Evolutionary conservation across 2,329 filamentous ascomycete genomes (phyloP).

Genomic region (Catunica adiposa): DNA sequence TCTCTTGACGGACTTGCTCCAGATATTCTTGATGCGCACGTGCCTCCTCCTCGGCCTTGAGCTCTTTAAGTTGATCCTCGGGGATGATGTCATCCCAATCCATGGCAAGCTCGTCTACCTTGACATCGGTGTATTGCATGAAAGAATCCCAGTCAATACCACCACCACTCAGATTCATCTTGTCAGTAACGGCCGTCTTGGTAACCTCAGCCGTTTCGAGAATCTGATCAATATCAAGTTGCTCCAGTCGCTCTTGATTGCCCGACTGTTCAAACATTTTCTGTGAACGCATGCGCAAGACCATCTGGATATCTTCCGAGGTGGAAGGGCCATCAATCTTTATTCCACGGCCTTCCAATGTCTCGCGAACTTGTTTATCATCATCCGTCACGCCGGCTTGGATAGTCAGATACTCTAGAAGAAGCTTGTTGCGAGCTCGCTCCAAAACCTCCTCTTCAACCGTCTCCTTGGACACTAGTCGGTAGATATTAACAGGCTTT

Average conservation of each 20-base stretch:
- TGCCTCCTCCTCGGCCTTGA: conserved; percentile 78
- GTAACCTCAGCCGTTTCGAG: conserved; percentile 94
- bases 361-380: conserved; percentile 58
- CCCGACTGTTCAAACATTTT: conserved; percentile 97
- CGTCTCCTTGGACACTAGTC: conserved; percentile 92
- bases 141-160: conserved; percentile 79
- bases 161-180: conserved; percentile 80
- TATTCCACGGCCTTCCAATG: conserved; percentile 62
- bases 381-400: conserved; percentile 94
- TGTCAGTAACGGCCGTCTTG: conserved; percentile 86
- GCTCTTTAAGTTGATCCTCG: conserved; percentile 72
- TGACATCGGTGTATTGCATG: conserved; percentile 94
- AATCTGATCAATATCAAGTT: conserved; percentile 93
- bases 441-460: conserved; percentile 97
- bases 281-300: conserved; percentile 93
- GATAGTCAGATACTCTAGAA: conserved; percentile 94
- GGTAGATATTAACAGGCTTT: conserved; percentile 87
- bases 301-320: conserved; percentile 86
- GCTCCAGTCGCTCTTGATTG: conserved; percentile 91
- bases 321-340: conserved; percentile 70
- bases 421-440: conserved; percentile 88
- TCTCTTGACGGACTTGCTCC: conserved; percentile 67
- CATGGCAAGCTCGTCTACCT: conserved; percentile 62
- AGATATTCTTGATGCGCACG: conserved; percentile 71
- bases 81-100: conserved; percentile 99